Conservation (phyloP, 2,329 filamentous ascomycete genomes). For the Didymella exigua region DNA sequence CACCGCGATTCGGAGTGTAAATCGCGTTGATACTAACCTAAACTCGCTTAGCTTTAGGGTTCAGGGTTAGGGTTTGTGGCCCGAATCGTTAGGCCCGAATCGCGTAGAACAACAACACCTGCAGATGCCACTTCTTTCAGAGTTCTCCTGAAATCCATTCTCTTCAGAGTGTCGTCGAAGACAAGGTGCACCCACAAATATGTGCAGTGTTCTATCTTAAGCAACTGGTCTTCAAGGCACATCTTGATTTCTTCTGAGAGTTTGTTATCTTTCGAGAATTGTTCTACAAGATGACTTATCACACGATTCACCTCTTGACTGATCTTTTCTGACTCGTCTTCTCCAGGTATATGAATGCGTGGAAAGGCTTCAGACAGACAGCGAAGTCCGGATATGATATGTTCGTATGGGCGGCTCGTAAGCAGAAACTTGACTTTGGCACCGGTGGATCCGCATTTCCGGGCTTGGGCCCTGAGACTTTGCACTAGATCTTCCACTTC, state of each 20-base stretch:
- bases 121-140: background rate
- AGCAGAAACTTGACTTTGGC: background rate
- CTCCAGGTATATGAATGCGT: background rate
- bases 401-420: background rate
- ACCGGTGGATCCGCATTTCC: background rate
- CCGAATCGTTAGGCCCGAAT: no score
- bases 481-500: background rate
- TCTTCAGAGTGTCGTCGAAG: background rate
- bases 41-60: no score
- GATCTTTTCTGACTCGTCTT: background rate
- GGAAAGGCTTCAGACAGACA: background rate
- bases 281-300: background rate
- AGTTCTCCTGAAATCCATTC: background rate
- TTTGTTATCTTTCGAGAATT: background rate
- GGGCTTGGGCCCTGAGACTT: background rate
- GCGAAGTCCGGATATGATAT: background rate
- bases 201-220: background rate
- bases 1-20: no score
- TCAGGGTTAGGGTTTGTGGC: no score
- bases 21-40: no score
- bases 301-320: background rate
- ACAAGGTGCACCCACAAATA: background rate
- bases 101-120: no score
- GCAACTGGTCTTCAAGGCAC: background rate
- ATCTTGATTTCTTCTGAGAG: background rate